A percentile compares a stretch with the other conserved stretches of the same genome.
phyloP scores from a whole-genome alignment of 2,329 filamentous ascomycete genomes.

The Hortaea werneckii region DNA sequence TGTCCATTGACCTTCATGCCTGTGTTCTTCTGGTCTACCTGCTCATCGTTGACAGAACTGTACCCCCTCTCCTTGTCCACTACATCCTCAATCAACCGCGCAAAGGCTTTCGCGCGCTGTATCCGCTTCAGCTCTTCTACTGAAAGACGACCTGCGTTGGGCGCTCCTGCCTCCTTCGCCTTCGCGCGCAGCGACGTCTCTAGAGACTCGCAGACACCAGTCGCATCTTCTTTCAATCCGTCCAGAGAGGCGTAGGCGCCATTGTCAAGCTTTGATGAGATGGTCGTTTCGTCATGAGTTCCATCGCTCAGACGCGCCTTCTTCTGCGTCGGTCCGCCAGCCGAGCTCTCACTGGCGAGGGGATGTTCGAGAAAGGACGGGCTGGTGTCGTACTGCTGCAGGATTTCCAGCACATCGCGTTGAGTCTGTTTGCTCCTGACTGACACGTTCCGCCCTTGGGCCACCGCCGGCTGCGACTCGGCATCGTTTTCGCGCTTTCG shows the following conservation, averaged over 20 bases:
- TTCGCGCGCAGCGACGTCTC: slow-evolving; percentile 24
- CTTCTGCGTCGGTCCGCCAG: slow-evolving; percentile 35
- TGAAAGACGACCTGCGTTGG: slow-evolving; percentile 18
- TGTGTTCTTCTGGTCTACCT: slow-evolving; percentile 10
- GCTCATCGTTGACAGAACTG: slow-evolving; percentile 3
- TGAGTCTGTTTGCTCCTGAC: slow-evolving; percentile 22
- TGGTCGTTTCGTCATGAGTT: slow-evolving; percentile 21
- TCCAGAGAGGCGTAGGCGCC: slow-evolving; percentile 32
- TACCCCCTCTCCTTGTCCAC: slow-evolving; percentile 20
- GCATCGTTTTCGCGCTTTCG: slow-evolving; percentile 35
- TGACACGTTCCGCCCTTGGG: slow-evolving; percentile 7
- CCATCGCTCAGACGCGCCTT: slow-evolving; percentile 33
- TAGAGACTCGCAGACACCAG: slow-evolving; percentile 29
- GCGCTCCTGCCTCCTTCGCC: slow-evolving; percentile 11
- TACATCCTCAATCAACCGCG: slow-evolving; percentile 17
- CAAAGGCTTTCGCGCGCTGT: slow-evolving; percentile 20
- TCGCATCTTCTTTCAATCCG: slow-evolving; percentile 34
- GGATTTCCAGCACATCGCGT: slow-evolving; percentile 31
- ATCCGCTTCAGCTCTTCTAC: slow-evolving; percentile 29
- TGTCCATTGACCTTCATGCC: slow-evolving; percentile 7
- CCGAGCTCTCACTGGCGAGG: slow-evolving; percentile 21
- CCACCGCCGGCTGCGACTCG: slow-evolving; percentile 20
- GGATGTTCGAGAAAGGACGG: slow-evolving; percentile 35
- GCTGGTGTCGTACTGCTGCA: slow-evolving; percentile 36
- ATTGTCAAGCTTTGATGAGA: slow-evolving; percentile 29